Base-by-base conservation (phyloP, 352 stramenopile species). In the Phytophthora syringae region DNA sequence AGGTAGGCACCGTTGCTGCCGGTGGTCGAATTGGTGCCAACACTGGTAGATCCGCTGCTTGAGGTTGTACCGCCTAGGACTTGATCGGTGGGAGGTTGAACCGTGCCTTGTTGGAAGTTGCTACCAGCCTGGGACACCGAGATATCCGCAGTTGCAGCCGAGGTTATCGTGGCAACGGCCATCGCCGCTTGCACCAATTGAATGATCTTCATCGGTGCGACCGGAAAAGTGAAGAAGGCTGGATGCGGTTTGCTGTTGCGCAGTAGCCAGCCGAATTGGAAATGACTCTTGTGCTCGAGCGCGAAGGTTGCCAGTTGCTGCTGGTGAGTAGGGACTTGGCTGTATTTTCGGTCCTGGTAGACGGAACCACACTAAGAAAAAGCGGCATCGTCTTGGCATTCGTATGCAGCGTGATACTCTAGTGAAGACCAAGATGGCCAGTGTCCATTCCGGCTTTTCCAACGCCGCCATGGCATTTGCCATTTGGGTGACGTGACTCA, bases 141-240 rank as follows among this genome's bases (percentile, higher is more conserved):
- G 22, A 71, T 68, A 43, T 72, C 42, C 9, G 52, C 55, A 21
- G 34, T 27, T 12, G 51, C 39, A 28, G n/a, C 34, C 32, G 42
- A 39, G 64, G 25, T 24, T 18, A 47, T 44, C 22, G 27, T 25
- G 21, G 40, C 55, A 44, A 70, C 11, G 32, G 49, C 15, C 28
- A 64, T 36, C 30, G 55, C 49, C 21, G 30, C 64, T 68, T 72
- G 70, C 25, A 69, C 27, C 34, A 71, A 68, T 49, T 67, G 65
- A 42, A 39, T 53, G 60, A 69, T 64, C 60, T 77, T 77, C 70
- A 74, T 77, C 50, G 11, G 18, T 44, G 37, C 16, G 30, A 36
- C 42, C 34, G 51, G 24, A 37, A 49, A 44, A 37, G 21, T 18
- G 52, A 44, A 63, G 40, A 21, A 47, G 21, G 21, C 45, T 60